These are phyloP conservation scores for Gynochthodes officinalis DNA, from an alignment of 257 asterid species.

Conservation along the genomic window DNA sequence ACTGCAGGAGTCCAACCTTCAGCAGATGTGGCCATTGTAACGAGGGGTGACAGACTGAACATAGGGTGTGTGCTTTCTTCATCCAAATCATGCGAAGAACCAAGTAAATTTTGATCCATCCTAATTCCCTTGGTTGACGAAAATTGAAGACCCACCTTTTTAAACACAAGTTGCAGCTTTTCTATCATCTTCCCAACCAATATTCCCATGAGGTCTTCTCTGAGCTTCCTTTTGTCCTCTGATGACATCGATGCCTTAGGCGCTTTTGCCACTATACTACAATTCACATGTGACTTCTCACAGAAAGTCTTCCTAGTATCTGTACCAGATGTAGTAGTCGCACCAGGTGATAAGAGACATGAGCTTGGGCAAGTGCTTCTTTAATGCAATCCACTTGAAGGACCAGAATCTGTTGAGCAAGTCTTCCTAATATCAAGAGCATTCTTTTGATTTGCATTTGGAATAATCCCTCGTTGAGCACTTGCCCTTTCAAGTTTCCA, in stretches of 20 bases:
- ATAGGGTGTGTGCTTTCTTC: conserved; percentile 30
- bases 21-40: conserved; percentile 25
- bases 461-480: conserved; percentile 17
- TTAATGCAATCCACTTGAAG: not conserved
- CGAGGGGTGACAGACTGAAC: conserved; percentile 27
- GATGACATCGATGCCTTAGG: conserved; percentile 20
- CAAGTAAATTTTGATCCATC: conserved; percentile 36
- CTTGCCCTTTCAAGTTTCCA: conserved; percentile 30
- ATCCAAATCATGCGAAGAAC: conserved; percentile 37
- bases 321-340: not conserved
- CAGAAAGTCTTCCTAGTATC: conserved; percentile 11
- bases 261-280: conserved; percentile 23
- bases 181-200: conserved; percentile 33
- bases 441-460: conserved; percentile 20
- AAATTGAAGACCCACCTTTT: conserved; percentile 23
- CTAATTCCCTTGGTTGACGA: conserved; percentile 7
- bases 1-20: conserved; percentile 52
- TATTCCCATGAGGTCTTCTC: conserved; percentile 34
- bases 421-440: conserved; percentile 21
- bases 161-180: conserved; percentile 28
- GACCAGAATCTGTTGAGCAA: not conserved
- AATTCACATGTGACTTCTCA: conserved; percentile 18
- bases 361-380: not conserved
- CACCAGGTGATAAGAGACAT: not conserved
- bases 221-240: conserved; percentile 42